These are phyloP conservation scores for Penicillium salamii DNA, from an alignment of 495 filamentous ascomycete genomes.

Conservation along the genomic window DNA sequence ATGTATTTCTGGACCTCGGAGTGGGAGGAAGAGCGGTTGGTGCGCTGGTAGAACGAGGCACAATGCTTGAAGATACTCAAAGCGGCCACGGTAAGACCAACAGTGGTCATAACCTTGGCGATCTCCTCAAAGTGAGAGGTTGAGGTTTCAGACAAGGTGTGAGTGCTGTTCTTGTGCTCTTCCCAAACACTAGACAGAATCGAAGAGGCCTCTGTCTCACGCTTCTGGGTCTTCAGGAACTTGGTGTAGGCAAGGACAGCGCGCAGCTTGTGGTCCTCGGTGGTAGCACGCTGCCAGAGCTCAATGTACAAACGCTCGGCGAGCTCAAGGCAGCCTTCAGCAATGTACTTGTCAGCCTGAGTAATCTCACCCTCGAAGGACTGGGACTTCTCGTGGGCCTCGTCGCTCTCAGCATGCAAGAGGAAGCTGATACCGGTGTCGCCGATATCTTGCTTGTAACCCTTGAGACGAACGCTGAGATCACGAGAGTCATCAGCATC, in stretches of 20 bases:
- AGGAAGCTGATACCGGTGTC: conserved; percentile 20
- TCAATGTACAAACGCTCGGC: conserved; percentile 35
- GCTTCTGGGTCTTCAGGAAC: conserved; percentile 29
- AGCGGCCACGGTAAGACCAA: conserved; percentile 28
- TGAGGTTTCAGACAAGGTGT: conserved; percentile 21
- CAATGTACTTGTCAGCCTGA: conserved; percentile 19
- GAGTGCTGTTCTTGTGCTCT: conserved; percentile 27
- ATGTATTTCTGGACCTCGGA: conserved; percentile 32
- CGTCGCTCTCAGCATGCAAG: conserved; percentile 23
- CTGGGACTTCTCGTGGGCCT: conserved; percentile 10
- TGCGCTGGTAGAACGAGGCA: conserved; percentile 27
- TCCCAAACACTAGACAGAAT: conserved; percentile 37
- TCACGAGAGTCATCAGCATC: conserved; percentile 13
- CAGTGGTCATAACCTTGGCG: conserved; percentile 33
- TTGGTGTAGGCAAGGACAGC: conserved; percentile 28
- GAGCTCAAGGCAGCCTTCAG: conserved; percentile 18
- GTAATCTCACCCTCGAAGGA: conserved; percentile 21
- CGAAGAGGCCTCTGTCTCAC: conserved; percentile 32
- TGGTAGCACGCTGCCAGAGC: conserved; percentile 35
- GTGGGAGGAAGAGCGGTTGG: conserved; percentile 25
- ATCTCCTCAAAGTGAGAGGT: conserved; percentile 29
- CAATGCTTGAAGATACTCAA: conserved; percentile 35
- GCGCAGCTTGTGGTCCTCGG: conserved; percentile 30
- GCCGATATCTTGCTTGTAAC: conserved; percentile 13
- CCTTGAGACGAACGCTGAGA: conserved; percentile 28